These are phyloP conservation scores for Suillus variegatus DNA, from an alignment of 768 basidiomycete genomes.

Conservation along the genomic window DNA sequence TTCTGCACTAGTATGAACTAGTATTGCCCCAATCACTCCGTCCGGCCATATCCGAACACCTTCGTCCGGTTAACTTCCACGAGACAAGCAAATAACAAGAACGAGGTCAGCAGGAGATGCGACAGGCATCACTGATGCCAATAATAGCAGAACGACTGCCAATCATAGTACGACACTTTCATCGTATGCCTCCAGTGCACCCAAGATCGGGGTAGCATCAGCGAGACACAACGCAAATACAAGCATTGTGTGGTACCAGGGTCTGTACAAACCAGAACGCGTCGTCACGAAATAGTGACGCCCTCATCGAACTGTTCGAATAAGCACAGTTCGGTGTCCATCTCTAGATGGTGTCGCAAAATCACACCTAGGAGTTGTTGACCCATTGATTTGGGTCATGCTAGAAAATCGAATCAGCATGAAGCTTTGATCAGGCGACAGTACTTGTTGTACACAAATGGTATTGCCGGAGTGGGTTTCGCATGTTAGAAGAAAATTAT, in stretches of 20 bases:
- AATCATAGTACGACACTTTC: background rate
- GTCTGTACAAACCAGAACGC: slow-evolving; percentile 31
- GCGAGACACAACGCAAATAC: slow-evolving; percentile 26
- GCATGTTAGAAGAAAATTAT: too few relatives aligned
- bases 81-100: slow-evolving; percentile 37
- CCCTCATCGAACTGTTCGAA: slow-evolving; percentile 34
- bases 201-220: slow-evolving; percentile 4
- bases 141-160: slow-evolving; percentile 1
- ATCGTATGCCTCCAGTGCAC: background rate
- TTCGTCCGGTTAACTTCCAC: slow-evolving; percentile 30
- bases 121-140: background rate
- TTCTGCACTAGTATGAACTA: slow-evolving; percentile 16
- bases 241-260: slow-evolving; percentile 30
- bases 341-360: slow-evolving; percentile 34
- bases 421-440: too few relatives aligned
- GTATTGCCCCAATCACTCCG: slow-evolving; percentile 43
- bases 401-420: too few relatives aligned
- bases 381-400: too few relatives aligned
- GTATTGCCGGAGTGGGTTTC: too few relatives aligned
- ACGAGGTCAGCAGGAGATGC: slow-evolving; percentile 26
- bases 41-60: slow-evolving; percentile 41
- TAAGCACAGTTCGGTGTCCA: slow-evolving; percentile 33
- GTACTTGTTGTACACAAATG: too few relatives aligned
- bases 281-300: slow-evolving; percentile 5
- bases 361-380: too few relatives aligned